Evolutionary conservation across 805 yeast species (phyloP).

Genomic region (Candida chilensis): DNA sequence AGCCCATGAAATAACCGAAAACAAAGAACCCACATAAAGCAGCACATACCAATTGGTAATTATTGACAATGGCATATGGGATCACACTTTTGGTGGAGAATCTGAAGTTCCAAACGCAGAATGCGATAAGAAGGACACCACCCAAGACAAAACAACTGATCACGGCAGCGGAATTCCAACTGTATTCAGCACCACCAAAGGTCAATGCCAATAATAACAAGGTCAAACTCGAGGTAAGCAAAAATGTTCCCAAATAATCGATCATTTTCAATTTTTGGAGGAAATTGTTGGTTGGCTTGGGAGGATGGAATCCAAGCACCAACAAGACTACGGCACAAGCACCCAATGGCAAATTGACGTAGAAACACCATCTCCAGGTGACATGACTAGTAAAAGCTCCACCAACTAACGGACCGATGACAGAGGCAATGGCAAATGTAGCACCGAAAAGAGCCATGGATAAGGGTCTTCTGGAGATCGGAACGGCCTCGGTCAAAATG

Average conservation of each 20-base stretch:
- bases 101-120: conserved; percentile 30
- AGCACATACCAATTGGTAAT: conserved; percentile 25
- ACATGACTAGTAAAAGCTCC: conserved; percentile 53
- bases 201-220: conserved; percentile 39
- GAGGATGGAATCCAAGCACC: conserved; percentile 34
- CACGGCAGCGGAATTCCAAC: conserved; percentile 50
- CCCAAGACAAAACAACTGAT: conserved; percentile 40
- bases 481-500: conserved; percentile 47
- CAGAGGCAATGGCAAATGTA: conserved; percentile 40
- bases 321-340: conserved; percentile 35
- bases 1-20: conserved; percentile 29
- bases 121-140: conserved; percentile 19
- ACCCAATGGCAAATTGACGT: conserved; percentile 59
- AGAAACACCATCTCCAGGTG: conserved; percentile 76
- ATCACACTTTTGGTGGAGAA: conserved; percentile 37
- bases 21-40: conserved; percentile 22
- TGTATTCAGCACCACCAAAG: conserved; percentile 41
- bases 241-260: conserved; percentile 40
- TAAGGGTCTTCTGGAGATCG: conserved; percentile 30
- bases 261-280: conserved; percentile 26
- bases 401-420: conserved; percentile 57
- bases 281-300: conserved; percentile 27
- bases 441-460: conserved; percentile 27
- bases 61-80: conserved; percentile 26
- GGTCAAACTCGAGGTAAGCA: conserved; percentile 32